phyloP scores from a whole-genome alignment of 805 yeast genomes.

The Hanseniaspora valbyensis region DNA sequence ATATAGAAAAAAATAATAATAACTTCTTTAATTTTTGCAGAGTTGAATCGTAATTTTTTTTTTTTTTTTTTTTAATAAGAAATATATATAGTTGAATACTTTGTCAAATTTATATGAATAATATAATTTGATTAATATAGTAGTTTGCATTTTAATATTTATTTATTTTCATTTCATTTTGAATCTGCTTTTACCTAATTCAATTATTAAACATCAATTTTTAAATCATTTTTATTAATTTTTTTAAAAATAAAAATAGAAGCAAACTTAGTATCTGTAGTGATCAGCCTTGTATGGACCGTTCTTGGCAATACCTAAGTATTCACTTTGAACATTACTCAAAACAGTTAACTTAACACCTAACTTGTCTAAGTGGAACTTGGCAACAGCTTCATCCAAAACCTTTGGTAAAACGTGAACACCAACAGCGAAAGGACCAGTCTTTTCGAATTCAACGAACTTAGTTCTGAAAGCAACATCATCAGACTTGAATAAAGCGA shows the following conservation, averaged over 20 bases:
- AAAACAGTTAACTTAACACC: slow-evolving; percentile 78
- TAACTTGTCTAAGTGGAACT: slow-evolving; percentile 87
- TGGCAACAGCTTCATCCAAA: slow-evolving; percentile 97
- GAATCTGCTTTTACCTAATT: not conserved
- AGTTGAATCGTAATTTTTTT: slow-evolving; percentile 12
- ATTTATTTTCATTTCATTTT: not conserved
- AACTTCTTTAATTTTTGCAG: slow-evolving; percentile 1
- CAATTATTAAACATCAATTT: not conserved
- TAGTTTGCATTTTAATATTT: not conserved
- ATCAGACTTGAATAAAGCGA: slow-evolving; percentile 85
- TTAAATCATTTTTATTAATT: not conserved
- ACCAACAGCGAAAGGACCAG: slow-evolving; percentile 82
- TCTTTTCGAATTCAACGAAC: slow-evolving; percentile 81
- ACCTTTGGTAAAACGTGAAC: slow-evolving; percentile 96
- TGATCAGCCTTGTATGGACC: slow-evolving; percentile 98
- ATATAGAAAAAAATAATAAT: too few relatives aligned
- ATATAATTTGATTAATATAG: not conserved
- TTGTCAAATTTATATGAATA: not conserved
- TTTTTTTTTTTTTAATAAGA: not conserved
- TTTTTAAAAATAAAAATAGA: not conserved
- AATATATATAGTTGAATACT: not conserved
- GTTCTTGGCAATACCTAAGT: slow-evolving; percentile 78
- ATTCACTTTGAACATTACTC: slow-evolving; percentile 75
- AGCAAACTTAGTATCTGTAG: slow-evolving; percentile 73
- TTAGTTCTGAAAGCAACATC: slow-evolving; percentile 68